A percentile compares a stretch with the other conserved stretches of the same genome.
phyloP scores from a whole-genome alignment of 306 rosid species.

The Vigna hirtella region DNA sequence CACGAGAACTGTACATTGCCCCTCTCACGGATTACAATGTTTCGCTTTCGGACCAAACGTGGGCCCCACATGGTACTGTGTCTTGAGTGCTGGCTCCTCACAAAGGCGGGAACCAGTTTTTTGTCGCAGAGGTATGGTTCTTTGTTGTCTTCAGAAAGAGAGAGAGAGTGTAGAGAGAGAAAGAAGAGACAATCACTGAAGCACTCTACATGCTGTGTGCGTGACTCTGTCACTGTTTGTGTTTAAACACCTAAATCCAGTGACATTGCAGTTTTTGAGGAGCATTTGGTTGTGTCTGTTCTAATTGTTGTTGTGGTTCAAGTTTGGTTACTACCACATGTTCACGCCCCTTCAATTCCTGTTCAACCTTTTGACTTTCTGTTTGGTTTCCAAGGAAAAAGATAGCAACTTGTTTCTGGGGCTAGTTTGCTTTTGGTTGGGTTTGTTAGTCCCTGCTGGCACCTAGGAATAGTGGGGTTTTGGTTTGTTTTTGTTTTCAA shows the following conservation, averaged over 20 bases:
- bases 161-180: slow-evolving; percentile 34
- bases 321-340: not conserved
- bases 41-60: slow-evolving; percentile 63
- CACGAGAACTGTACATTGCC: not conserved
- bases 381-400: slow-evolving; percentile 21
- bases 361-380: slow-evolving; percentile 37
- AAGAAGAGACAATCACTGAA: slow-evolving; percentile 34
- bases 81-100: slow-evolving; percentile 48
- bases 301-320: not conserved
- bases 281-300: slow-evolving; percentile 31
- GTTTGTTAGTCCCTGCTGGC: slow-evolving; percentile 35
- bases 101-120: slow-evolving; percentile 91
- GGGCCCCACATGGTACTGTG: slow-evolving; percentile 65
- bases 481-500: slow-evolving; percentile 12
- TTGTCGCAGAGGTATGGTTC: slow-evolving; percentile 61
- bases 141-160: slow-evolving; percentile 47
- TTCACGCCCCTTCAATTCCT: slow-evolving; percentile 27
- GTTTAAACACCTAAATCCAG: slow-evolving; percentile 13
- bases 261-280: slow-evolving; percentile 49
- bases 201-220: slow-evolving; percentile 28
- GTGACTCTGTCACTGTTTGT: slow-evolving; percentile 31
- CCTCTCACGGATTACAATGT: slow-evolving; percentile 66
- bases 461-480: slow-evolving; percentile 13
- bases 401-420: slow-evolving; percentile 41
- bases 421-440: slow-evolving; percentile 33